Base-by-base conservation (phyloP, 768 basidiomycete genomes). In the Gloeopeniophorella convolvens region DNA sequence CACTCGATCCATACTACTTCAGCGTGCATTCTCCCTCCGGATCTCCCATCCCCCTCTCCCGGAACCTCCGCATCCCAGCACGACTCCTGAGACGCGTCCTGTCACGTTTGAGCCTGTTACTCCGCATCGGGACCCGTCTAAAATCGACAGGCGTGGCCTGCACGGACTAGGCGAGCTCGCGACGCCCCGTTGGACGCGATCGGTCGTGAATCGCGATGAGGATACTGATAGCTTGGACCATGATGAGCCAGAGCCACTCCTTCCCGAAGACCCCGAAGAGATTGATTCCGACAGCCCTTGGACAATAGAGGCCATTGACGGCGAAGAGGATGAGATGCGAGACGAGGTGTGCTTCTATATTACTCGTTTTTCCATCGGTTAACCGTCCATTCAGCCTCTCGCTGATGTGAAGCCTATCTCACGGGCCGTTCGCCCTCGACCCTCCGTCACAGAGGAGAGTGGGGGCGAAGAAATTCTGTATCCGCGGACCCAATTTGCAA, bases 151-250 rank as follows among this genome's bases (percentile, higher is more conserved):
- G 50, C 77, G 81, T 15, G 86, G 82, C 31, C 80, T 98, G 33
- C 81, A 98, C 45, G 96, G 96, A 21, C 88, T 98, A 5, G 96
- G 96, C 31, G 96, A 99, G 68, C 79, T 98, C 27, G 73, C 92
- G 16, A 99, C 96, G n/a, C 96, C 96, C 41, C 79, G 93, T 54
- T 99, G 93, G 94, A 77, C 77, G 52, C 78, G 78, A 62, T 65
- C 69, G 24, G 74, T 76, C 41, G 66, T 70, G 30, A 65, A 66
- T 44, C 58, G 63, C 42, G 65, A 62, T 27, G 60, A 62, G 15
- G 62, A 67, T 50, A 32, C 62, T 36, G 58, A 68, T 49, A 57
- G 59, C 64, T 48, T 70, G 32, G 67, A 70, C 42, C 64, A 69
- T 32, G 54, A 44, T 13, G 62, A 48, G 9, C 50, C 65, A 2